phyloP scores from a whole-genome alignment of 2,329 filamentous ascomycete genomes.

The Aurifilum marmelostoma region DNA sequence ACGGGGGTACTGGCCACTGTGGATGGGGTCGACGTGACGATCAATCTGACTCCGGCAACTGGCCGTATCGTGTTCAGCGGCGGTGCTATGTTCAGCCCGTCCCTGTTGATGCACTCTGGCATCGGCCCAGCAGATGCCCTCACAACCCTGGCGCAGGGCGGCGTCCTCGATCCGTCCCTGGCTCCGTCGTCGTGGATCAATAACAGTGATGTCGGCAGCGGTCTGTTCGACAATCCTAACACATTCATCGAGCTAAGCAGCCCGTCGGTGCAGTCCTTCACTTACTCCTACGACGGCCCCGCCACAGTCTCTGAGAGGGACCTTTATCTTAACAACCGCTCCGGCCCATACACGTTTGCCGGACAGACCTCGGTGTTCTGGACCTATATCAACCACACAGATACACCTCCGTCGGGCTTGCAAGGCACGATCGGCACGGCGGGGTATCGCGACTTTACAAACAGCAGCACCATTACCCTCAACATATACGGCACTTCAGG shows the following conservation, averaged over 20 bases:
- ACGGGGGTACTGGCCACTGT: constrained; percentile 60
- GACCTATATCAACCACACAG: constrained; percentile 47
- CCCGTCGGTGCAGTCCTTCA: constrained; percentile 50
- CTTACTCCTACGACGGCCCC: constrained; percentile 50
- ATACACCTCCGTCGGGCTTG: constrained; percentile 45
- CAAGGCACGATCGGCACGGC: constrained; percentile 58
- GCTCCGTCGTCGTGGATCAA: constrained; percentile 49
- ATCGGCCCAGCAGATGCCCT: constrained; percentile 39
- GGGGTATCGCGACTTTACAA: constrained; percentile 47
- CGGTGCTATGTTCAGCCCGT: constrained; percentile 40
- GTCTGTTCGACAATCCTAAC: constrained; percentile 60
- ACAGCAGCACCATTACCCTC: constrained; percentile 54
- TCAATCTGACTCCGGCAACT: constrained; percentile 37
- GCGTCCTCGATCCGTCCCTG: constrained; percentile 31
- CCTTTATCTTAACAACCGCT: constrained; percentile 51
- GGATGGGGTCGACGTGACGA: constrained; percentile 43
- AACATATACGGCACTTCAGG: constrained; percentile 62
- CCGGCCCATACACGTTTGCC: constrained; percentile 57
- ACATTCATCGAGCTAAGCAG: constrained; percentile 54
- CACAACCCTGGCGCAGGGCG: constrained; percentile 18
- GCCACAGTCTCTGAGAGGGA: constrained; percentile 45
- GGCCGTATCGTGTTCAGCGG: constrained; percentile 43
- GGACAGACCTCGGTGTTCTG: constrained; percentile 58
- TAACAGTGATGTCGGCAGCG: constrained; percentile 51
- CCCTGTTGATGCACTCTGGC: constrained; percentile 44